Evolutionary conservation across 2,329 filamentous ascomycete species (phyloP), one percentile per base, ranked within the genome.

Genomic region (Chaetothyriales sp.): DNA sequence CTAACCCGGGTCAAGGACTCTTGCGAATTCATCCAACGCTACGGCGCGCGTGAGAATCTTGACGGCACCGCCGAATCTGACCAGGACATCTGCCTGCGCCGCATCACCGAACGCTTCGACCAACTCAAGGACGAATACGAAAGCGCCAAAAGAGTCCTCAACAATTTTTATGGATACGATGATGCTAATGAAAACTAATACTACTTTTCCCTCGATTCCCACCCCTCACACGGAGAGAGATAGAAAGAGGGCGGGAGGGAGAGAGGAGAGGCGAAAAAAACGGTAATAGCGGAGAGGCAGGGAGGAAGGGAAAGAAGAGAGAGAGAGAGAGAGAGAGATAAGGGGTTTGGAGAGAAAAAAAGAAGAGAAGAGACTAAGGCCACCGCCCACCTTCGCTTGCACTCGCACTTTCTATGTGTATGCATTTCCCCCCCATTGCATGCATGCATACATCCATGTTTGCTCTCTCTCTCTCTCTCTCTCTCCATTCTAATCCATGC

Each of bases 1-100:
- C 78, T 96, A 50, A 83, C 78, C 62, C 93, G 93, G 67, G 84
- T 98, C 61, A 86, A 87, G 66, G 88, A 95, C 63, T 83, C 80
- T 55, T 98, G 92, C 71, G 89, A 96, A 70, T 88, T 93, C 74
- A 95, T 98, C 62, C 90, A 98, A 68, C 84, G 94, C 63, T 93
- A 82, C 65, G 90, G 90, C 59, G 84, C 84, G 62, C 75, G 78
- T 61, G 86, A 89, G 68, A 88, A 90, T 60, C 78, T 86, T 53
- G 82, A 84, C 44, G 88, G 88, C 43, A 70, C 73, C 43, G 74
- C 79, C 51, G 80, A 86, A 63, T 70, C 73, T 1, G 80, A 93
- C 61, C 74, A 82, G 53, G 71, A 80, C 2, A 70, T 79, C 47
- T 87, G 83, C 61, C 73, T 95, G 36, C 68, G 76, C 55, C 79